These are phyloP conservation scores for Dictyostelium capitatum DNA, from an alignment of 78 protist genomes.

Conservation along the genomic window DNA sequence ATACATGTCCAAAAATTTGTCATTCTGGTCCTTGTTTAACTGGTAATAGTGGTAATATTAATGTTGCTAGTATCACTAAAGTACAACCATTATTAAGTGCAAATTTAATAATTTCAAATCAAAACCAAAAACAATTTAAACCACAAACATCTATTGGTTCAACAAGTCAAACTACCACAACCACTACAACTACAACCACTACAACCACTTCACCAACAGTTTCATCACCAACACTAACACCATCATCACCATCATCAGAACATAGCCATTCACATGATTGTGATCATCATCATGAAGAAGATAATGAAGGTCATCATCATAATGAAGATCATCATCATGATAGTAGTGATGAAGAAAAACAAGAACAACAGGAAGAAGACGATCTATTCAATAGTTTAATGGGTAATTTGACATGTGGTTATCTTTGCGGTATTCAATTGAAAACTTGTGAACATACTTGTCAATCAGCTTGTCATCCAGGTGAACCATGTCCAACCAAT, in stretches of 20 bases:
- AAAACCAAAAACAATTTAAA: background rate
- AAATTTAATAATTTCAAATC: background rate
- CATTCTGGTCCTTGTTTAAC: constrained; percentile 80
- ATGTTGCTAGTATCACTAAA: background rate
- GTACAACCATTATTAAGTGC: constrained; percentile 14
- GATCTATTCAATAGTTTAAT: background rate
- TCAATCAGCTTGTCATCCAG: constrained; percentile 81
- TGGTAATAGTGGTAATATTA: background rate
- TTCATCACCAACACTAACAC: background rate
- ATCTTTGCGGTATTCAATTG: constrained; percentile 36
- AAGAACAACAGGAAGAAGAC: background rate
- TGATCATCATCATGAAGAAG: background rate
- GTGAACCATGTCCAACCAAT: constrained; percentile 82
- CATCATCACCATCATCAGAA: background rate
- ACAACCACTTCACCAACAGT: background rate
- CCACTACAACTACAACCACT: background rate
- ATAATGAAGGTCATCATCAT: background rate
- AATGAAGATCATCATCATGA: background rate
- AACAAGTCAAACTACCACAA: background rate
- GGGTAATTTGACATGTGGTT: constrained; percentile 53
- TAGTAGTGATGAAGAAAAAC: background rate
- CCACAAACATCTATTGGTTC: background rate
- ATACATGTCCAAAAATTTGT: constrained; percentile 71
- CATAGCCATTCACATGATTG: background rate
- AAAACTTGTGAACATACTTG: constrained; percentile 82